Percentiles rank a stretch among this genome's conserved stretches.
Conservation (phyloP, 2,329 filamentous ascomycete species). For the Pestalotiopsis sp. region DNA sequence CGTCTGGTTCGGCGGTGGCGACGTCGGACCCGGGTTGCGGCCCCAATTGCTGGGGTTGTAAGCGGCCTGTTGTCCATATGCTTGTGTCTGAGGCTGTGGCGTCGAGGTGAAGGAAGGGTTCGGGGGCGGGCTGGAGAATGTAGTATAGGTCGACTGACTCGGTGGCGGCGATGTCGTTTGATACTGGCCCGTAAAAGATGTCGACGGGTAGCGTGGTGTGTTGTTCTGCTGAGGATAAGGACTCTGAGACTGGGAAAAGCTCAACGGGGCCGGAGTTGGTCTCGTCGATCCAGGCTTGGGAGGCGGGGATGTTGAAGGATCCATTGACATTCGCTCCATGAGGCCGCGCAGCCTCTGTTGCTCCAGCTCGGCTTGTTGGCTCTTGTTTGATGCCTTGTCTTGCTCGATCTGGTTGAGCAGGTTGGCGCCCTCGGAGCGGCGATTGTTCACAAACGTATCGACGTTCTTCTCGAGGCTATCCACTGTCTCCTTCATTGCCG, state of each 20-base stretch:
- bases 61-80: constrained; percentile 43
- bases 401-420: constrained; percentile 86
- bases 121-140: constrained; percentile 42
- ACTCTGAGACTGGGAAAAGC: constrained; percentile 47
- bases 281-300: constrained; percentile 37
- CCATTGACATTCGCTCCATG: constrained; percentile 95
- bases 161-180: constrained; percentile 58
- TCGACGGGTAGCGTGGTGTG: constrained; percentile 51
- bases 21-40: constrained; percentile 54
- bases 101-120: constrained; percentile 28
- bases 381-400: constrained; percentile 64
- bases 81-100: constrained; percentile 38
- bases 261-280: constrained; percentile 42
- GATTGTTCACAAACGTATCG: constrained; percentile 94
- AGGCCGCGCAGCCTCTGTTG: constrained; percentile 81
- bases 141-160: constrained; percentile 45
- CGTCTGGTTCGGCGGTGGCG: constrained; percentile 40
- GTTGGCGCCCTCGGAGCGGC: constrained; percentile 86
- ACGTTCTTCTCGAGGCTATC: constrained; percentile 94
- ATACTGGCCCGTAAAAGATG: constrained; percentile 58
- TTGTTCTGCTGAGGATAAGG: constrained; percentile 36
- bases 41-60: constrained; percentile 62
- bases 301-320: constrained; percentile 52
- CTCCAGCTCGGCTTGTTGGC: constrained; percentile 72
- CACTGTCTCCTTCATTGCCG: constrained; percentile 92